These are phyloP conservation scores for Penicillium canescens DNA, from an alignment of 495 filamentous ascomycete species.

Conservation along the genomic window DNA sequence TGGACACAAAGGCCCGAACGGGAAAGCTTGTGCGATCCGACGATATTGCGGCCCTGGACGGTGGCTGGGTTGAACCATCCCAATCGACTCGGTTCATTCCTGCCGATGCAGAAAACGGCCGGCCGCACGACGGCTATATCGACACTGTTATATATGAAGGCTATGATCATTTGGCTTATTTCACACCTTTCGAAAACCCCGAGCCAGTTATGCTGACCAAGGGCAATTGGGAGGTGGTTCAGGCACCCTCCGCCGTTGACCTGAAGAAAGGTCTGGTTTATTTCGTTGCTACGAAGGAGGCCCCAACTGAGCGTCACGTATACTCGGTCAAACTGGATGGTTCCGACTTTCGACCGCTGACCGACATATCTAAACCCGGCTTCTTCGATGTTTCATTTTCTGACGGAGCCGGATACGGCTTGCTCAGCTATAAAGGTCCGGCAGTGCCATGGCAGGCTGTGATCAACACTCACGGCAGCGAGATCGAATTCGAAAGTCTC, in stretches of 20 bases:
- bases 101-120: constrained; percentile 74
- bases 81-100: constrained; percentile 86
- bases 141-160: constrained; percentile 87
- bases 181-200: constrained; percentile 83
- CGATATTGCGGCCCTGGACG: constrained; percentile 80
- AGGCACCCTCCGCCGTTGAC: constrained; percentile 86
- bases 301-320: constrained; percentile 84
- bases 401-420: constrained; percentile 71
- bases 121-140: constrained; percentile 83
- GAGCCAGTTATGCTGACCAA: constrained; percentile 81
- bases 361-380: constrained; percentile 74
- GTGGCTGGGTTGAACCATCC: constrained; percentile 96
- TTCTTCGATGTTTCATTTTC: constrained; percentile 89
- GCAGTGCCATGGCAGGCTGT: constrained; percentile 91
- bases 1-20: constrained; percentile 74
- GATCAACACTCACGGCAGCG: constrained; percentile 74
- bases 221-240: constrained; percentile 90
- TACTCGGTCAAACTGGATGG: constrained; percentile 89
- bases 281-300: constrained; percentile 83
- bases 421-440: constrained; percentile 82
- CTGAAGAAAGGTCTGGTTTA: constrained; percentile 83
- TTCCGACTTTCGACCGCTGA: constrained; percentile 64
- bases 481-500: constrained; percentile 58
- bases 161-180: constrained; percentile 91
- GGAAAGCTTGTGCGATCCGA: constrained; percentile 76